Evolutionary conservation across 1,139 yeast genomes (phyloP).

Genomic region (Kazachstania sp.): DNA sequence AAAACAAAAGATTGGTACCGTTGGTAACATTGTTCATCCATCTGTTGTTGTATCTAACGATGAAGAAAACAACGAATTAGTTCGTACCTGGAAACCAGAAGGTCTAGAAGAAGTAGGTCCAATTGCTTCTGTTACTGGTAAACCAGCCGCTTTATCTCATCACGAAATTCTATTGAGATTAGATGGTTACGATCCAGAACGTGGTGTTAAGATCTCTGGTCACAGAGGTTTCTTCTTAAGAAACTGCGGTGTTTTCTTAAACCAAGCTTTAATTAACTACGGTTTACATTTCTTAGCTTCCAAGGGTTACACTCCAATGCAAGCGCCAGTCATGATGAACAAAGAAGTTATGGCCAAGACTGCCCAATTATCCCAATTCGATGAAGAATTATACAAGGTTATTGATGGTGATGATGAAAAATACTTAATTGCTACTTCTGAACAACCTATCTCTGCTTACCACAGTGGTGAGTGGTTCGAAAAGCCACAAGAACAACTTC

Average conservation of each 20-base stretch:
- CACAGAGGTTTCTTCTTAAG: slow-evolving; percentile 98
- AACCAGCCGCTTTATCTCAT: slow-evolving; percentile 78
- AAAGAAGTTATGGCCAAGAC: slow-evolving; percentile 99
- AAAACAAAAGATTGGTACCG: slow-evolving; percentile 71
- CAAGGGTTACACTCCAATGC: slow-evolving; percentile 81
- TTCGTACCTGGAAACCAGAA: slow-evolving; percentile 80
- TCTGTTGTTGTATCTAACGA: slow-evolving; percentile 79
- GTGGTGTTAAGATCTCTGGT: slow-evolving; percentile 96
- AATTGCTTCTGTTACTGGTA: slow-evolving; percentile 64
- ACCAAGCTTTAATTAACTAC: slow-evolving; percentile 95
- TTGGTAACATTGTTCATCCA: slow-evolving; percentile 92
- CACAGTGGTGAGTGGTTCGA: slow-evolving; percentile 99
- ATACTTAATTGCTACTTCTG: slow-evolving; percentile 96
- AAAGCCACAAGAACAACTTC: slow-evolving; percentile 92
- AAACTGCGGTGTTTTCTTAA: slow-evolving; percentile 90
- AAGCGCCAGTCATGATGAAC: slow-evolving; percentile 99
- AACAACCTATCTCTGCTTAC: slow-evolving; percentile 97
- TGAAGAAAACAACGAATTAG: slow-evolving; percentile 84
- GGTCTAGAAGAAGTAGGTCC: slow-evolving; percentile 47
- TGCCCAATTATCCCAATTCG: slow-evolving; percentile 95
- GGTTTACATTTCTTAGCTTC: slow-evolving; percentile 79
- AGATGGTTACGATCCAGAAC: slow-evolving; percentile 97
- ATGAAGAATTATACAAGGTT: slow-evolving; percentile 95
- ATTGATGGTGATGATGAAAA: slow-evolving; percentile 96
- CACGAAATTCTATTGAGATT: slow-evolving; percentile 90